phyloP scores from a whole-genome alignment of 1,139 yeast species.

The Zygotorulaspora mrakii region DNA sequence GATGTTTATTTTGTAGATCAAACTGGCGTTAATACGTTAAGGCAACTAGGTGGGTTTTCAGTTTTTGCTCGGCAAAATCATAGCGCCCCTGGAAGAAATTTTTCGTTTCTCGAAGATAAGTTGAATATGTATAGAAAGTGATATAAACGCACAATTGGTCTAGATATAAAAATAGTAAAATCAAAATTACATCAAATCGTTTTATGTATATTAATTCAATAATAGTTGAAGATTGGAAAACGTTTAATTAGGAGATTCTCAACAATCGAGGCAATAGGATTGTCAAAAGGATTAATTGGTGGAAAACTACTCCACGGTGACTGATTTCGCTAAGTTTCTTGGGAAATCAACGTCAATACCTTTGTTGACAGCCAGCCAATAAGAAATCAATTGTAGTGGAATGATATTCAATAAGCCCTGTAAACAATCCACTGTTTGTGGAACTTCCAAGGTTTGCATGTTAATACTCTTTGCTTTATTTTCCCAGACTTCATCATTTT shows the following conservation, averaged over 20 bases:
- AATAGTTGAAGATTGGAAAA: neutral
- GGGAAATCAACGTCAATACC: constrained; percentile 99
- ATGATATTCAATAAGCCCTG: constrained; percentile 94
- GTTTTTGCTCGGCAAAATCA: constrained; percentile 1
- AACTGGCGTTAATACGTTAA: no score
- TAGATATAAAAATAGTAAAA: no score
- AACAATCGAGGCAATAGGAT: no score
- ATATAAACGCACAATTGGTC: no score
- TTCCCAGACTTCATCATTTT: constrained; percentile 68
- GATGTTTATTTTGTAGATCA: no score
- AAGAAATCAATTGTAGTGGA: constrained; percentile 93
- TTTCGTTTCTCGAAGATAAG: constrained; percentile 11
- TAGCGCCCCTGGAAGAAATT: constrained; percentile 11
- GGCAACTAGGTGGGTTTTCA: neutral
- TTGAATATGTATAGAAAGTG: constrained; percentile 4
- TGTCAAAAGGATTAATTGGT: no score
- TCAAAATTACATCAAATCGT: no score
- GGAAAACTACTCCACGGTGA: constrained; percentile 73
- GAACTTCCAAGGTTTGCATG: constrained; percentile 77
- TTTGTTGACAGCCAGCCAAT: constrained; percentile 93
- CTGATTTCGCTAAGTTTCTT: constrained; percentile 96
- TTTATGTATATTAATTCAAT: constrained; percentile 3
- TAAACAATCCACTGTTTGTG: constrained; percentile 92
- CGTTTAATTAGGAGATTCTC: no score
- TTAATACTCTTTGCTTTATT: constrained; percentile 42